Conservation (phyloP, 2,329 filamentous ascomycete species). For the Madurella mycetomatis region DNA sequence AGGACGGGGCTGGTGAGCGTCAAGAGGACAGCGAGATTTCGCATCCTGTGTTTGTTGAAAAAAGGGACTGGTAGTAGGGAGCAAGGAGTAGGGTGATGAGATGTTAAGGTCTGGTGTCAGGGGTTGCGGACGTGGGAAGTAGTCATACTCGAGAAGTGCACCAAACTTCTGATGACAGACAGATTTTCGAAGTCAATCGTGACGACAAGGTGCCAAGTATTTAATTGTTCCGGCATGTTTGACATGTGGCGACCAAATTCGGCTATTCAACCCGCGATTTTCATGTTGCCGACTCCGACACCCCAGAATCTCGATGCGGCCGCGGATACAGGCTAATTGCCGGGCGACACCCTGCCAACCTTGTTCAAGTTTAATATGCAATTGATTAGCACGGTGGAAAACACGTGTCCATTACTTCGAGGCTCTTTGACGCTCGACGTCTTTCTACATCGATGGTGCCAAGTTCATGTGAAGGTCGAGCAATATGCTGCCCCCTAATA, state of each 20-base stretch:
- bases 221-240: constrained; percentile 3
- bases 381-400: constrained; percentile 5
- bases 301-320: constrained; percentile 5
- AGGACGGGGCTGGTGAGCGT: background rate
- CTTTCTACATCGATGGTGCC: too few relatives aligned
- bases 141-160: too few relatives aligned
- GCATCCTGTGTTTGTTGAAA: background rate
- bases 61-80: background rate
- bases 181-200: too few relatives aligned
- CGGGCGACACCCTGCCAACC: background rate
- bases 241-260: background rate
- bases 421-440: too few relatives aligned
- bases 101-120: background rate
- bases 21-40: background rate
- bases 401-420: constrained; percentile 18
- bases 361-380: constrained; percentile 12
- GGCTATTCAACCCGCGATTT: constrained; percentile 1
- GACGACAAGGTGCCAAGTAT: background rate
- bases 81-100: background rate
- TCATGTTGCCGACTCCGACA: constrained; percentile 8
- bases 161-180: background rate
- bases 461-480: too few relatives aligned
- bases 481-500: too few relatives aligned
- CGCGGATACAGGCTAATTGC: constrained; percentile 19
- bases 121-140: too few relatives aligned